These are phyloP conservation scores for Plantago elongata DNA, from an alignment of 257 asterid genomes.

Conservation along the genomic window DNA sequence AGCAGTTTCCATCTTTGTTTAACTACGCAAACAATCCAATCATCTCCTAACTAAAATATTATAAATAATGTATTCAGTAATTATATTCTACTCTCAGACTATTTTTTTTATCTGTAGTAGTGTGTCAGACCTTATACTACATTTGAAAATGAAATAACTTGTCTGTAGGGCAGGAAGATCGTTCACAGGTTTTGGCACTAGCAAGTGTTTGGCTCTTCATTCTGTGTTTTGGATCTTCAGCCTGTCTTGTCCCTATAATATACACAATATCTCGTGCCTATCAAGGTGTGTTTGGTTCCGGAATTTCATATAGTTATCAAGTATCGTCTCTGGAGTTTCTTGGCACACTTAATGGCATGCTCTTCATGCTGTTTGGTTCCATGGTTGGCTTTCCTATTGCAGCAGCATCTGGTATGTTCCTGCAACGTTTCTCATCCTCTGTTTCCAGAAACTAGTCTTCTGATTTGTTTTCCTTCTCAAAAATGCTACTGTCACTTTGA, in stretches of 20 bases:
- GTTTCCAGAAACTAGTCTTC: background rate
- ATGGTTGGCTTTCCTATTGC: conserved; percentile 84
- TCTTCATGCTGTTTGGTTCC: conserved; percentile 74
- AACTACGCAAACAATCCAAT: too few relatives aligned
- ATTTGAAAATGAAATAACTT: conserved; percentile 58
- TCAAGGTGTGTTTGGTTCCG: conserved; percentile 59
- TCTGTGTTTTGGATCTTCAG: conserved; percentile 78
- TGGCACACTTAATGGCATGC: conserved; percentile 55
- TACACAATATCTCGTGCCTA: conserved; percentile 64
- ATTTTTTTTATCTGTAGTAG: background rate
- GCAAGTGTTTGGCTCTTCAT: conserved; percentile 89
- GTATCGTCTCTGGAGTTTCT: conserved; percentile 49
- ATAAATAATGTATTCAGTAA: too few relatives aligned
- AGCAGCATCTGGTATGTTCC: conserved; percentile 77
- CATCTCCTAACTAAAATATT: too few relatives aligned
- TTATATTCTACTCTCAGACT: conserved; percentile 9
- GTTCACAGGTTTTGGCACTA: conserved; percentile 83
- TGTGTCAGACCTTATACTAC: conserved; percentile 24
- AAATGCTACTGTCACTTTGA: too few relatives aligned
- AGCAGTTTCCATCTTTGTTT: too few relatives aligned
- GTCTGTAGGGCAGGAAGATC: conserved; percentile 99
- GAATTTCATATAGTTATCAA: conserved; percentile 41
- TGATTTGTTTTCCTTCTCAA: background rate
- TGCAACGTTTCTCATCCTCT: conserved; percentile 18
- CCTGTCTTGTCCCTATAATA: conserved; percentile 64